phyloP scores from a whole-genome alignment of 1,139 yeast genomes.

The Blastobotrys apis region DNA sequence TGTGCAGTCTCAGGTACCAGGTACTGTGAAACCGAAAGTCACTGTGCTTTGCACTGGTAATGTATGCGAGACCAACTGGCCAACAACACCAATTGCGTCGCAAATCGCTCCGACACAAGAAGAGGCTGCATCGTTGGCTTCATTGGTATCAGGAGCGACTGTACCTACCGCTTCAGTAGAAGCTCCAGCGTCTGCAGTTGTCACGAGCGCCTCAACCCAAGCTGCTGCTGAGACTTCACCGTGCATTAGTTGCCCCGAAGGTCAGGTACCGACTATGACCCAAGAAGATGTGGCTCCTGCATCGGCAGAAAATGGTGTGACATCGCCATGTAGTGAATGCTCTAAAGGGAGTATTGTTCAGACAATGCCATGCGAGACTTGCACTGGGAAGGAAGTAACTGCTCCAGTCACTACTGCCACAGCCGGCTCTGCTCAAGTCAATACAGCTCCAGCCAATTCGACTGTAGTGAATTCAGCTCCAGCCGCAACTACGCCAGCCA shows the following conservation, averaged over 20 bases:
- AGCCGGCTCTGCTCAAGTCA: neutral
- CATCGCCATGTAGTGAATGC: neutral
- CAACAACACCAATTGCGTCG: too few species aligned
- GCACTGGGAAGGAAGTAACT: neutral
- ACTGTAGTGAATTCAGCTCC: neutral
- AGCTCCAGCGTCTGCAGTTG: neutral
- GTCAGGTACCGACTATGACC: too few species aligned
- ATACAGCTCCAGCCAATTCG: neutral
- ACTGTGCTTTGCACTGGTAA: neutral
- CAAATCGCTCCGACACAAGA: neutral
- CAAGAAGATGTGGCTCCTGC: too few species aligned
- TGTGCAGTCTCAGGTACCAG: neutral
- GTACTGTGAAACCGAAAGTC: neutral
- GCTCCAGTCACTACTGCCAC: neutral
- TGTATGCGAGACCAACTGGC: neutral
- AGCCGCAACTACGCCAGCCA: slow-evolving; percentile 8
- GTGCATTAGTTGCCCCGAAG: too few species aligned
- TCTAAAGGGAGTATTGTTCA: too few species aligned
- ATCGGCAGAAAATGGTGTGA: neutral
- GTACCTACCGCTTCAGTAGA: neutral
- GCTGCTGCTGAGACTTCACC: too few species aligned
- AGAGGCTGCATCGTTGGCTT: neutral
- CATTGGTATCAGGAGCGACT: neutral
- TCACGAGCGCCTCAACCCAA: too few species aligned
- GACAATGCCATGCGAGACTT: too few species aligned